Conservation (phyloP, 1,139 yeast genomes). For the Hansenula lynferdii region DNA sequence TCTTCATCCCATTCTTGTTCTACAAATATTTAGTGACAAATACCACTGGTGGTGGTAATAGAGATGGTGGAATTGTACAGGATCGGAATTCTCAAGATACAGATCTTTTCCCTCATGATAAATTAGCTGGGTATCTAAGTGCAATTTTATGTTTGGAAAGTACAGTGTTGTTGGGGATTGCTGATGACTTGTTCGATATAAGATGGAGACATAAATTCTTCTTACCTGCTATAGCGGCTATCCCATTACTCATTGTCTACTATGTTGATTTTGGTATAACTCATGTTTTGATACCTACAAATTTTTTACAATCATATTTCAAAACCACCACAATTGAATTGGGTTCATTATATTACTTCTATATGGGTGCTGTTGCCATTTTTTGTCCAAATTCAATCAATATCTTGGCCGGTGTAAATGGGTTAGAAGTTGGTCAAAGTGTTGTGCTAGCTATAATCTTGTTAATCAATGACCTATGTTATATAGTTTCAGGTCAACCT, state of each 20-base stretch:
- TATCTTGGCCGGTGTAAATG: conserved; percentile 93
- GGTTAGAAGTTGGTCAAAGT: conserved; percentile 94
- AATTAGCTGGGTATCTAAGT: conserved; percentile 79
- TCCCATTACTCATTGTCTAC: conserved; percentile 87
- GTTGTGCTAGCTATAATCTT: conserved; percentile 69
- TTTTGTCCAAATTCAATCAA: conserved; percentile 97
- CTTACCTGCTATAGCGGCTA: conserved; percentile 89
- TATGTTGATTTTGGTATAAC: conserved; percentile 95
- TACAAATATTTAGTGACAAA: conserved; percentile 67
- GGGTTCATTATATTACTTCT: conserved; percentile 73
- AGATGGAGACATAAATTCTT: conserved; percentile 98
- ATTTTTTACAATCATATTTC: conserved; percentile 41
- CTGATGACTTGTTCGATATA: conserved; percentile 92
- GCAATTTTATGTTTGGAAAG: conserved; percentile 81
- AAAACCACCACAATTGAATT: conserved; percentile 55
- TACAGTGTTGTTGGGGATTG: conserved; percentile 80
- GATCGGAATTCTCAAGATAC: conserved; percentile 13
- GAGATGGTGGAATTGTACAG: conserved; percentile 28
- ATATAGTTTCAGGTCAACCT: conserved; percentile 45
- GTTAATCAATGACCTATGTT: conserved; percentile 70
- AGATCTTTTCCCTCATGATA: conserved; percentile 72
- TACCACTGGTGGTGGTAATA: conserved; percentile 51
- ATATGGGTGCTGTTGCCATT: conserved; percentile 89
- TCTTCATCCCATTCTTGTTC: conserved; percentile 86
- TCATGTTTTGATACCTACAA: conserved; percentile 74